Conservation (phyloP, 1,139 yeast genomes). For the Scheffersomyces lignicola region DNA sequence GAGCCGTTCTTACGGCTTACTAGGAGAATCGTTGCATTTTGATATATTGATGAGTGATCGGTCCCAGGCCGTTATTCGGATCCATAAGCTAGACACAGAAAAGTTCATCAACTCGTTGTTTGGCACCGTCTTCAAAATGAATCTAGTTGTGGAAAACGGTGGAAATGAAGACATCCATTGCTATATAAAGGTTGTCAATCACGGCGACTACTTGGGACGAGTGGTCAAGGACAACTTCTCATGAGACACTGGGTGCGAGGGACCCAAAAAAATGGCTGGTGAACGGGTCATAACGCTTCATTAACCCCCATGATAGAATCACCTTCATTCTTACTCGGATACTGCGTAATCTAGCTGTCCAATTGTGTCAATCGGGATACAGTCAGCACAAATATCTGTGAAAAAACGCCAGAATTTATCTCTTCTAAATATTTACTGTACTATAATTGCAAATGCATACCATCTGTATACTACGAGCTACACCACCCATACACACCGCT, state of each 20-base stretch:
- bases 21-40: conserved; percentile 36
- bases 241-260: not conserved
- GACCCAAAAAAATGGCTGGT: not conserved
- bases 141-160: conserved; percentile 13
- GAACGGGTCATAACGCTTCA: not conserved
- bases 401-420: too few species aligned
- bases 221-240: conserved; percentile 9
- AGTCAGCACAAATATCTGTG: too few species aligned
- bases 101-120: conserved; percentile 30
- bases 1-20: conserved; percentile 32
- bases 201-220: conserved; percentile 19
- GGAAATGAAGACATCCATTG: conserved; percentile 23
- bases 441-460: too few species aligned
- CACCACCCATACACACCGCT: too few species aligned
- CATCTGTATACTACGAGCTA: too few species aligned
- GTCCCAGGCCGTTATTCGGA: conserved; percentile 20
- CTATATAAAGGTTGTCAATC: conserved; percentile 18
- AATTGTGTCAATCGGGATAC: too few species aligned
- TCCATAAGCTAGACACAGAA: conserved; percentile 27
- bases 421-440: too few species aligned
- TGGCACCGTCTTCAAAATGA: conserved; percentile 29
- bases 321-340: too few species aligned
- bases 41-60: conserved; percentile 21
- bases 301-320: too few species aligned
- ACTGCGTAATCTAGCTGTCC: too few species aligned